Evolutionary conservation across 139 green algal species (phyloP).

Genomic region (Picochlorum sp.): DNA sequence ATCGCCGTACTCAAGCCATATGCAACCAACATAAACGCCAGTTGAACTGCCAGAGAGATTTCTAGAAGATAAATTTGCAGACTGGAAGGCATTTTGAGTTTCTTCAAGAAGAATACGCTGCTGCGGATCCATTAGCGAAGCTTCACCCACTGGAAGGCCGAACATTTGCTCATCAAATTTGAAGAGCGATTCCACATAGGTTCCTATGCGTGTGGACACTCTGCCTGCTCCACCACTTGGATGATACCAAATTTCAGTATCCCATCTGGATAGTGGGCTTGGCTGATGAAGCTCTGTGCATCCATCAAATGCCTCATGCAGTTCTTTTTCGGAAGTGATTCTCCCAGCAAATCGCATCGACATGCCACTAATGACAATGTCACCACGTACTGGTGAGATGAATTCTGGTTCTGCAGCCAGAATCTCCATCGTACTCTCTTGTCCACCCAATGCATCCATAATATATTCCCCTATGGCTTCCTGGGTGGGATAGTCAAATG

Average conservation of each 20-base stretch:
- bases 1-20: conserved; percentile 62
- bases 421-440: background rate
- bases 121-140: conserved; percentile 69
- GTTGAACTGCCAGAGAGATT: conserved; percentile 34
- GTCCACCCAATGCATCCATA: background rate
- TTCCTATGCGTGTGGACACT: conserved; percentile 44
- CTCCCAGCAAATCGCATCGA: conserved; percentile 28
- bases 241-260: conserved; percentile 43
- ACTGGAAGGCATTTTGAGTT: conserved; percentile 9
- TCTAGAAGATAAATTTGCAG: background rate
- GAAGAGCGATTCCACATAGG: conserved; percentile 48
- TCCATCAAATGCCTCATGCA: conserved; percentile 27
- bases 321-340: conserved; percentile 15
- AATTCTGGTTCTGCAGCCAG: too few relatives aligned
- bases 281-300: conserved; percentile 50
- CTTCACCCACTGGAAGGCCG: conserved; percentile 45
- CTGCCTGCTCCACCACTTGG: conserved; percentile 21
- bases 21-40: conserved; percentile 62
- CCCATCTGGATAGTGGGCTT: conserved; percentile 49
- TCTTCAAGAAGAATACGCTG: conserved; percentile 65
- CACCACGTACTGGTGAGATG: background rate
- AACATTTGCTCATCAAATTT: conserved; percentile 65
- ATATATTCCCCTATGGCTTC: conserved; percentile 39
- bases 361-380: background rate
- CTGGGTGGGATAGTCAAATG: conserved; percentile 60